These are phyloP conservation scores for Tilletiopsis washingtonensis DNA, from an alignment of 1,284 basidiomycete genomes.

Conservation along the genomic window DNA sequence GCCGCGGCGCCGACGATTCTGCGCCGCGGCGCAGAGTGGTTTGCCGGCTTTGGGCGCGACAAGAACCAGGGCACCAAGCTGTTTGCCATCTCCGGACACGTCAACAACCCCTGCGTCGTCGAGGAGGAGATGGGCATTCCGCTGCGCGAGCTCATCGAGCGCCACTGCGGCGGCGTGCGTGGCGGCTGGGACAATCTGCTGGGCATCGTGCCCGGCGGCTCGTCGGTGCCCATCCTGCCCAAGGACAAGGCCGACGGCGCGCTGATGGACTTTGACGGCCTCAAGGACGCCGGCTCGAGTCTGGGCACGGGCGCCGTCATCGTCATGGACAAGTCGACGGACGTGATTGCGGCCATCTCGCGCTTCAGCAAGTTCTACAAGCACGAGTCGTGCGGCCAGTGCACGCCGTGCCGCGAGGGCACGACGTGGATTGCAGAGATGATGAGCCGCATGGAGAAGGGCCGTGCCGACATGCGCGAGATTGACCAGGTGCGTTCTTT, in stretches of 20 bases:
- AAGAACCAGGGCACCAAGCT: constrained; percentile 93
- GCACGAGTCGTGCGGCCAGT: constrained; percentile 97
- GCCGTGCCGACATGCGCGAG: constrained; percentile 80
- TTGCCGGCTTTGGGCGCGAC: constrained; percentile 81
- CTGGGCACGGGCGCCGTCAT: constrained; percentile 97
- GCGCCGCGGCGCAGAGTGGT: constrained; percentile 84
- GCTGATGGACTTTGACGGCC: constrained; percentile 91
- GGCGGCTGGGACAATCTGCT: constrained; percentile 95
- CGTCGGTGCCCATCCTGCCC: constrained; percentile 88
- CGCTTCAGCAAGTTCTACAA: constrained; percentile 69
- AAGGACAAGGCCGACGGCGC: constrained; percentile 51
- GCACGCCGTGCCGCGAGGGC: constrained; percentile 90
- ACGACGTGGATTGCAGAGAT: constrained; percentile 47
- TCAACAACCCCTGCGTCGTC: constrained; percentile 95
- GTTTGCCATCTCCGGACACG: constrained; percentile 90
- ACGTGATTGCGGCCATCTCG: constrained; percentile 74
- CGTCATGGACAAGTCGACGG: constrained; percentile 96
- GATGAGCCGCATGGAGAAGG: constrained; percentile 61
- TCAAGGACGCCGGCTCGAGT: constrained; percentile 88
- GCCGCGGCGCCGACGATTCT: constrained; percentile 95
- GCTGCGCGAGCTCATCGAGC: constrained; percentile 84
- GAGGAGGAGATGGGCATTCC: constrained; percentile 99
- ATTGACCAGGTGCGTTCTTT: no score
- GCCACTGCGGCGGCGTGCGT: constrained; percentile 86
- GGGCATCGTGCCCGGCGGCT: constrained; percentile 89